phyloP scores from a whole-genome alignment of 1,284 basidiomycete genomes.

The Apiotrichum porosum region DNA sequence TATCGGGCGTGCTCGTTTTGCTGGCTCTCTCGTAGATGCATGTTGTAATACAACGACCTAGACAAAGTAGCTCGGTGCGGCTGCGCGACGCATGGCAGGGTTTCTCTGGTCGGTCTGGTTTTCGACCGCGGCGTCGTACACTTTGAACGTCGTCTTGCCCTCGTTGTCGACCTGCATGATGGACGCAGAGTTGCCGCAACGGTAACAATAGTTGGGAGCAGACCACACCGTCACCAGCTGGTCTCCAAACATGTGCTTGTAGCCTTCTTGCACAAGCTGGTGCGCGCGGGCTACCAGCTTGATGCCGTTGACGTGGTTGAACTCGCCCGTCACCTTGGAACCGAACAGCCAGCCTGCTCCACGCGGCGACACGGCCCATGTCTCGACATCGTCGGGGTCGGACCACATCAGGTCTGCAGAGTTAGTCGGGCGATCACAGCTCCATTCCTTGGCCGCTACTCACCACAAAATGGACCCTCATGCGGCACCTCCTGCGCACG shows the following conservation, averaged over 20 bases:
- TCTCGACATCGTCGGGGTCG: constrained; percentile 91
- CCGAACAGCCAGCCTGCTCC: constrained; percentile 98
- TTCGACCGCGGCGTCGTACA: constrained; percentile 77
- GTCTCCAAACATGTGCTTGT: constrained; percentile 96
- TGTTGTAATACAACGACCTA: constrained; percentile 22
- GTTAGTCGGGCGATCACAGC: neutral
- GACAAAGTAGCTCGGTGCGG: constrained; percentile 19
- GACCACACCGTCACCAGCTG: constrained; percentile 95
- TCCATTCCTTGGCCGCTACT: constrained; percentile 24
- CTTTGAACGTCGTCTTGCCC: constrained; percentile 64
- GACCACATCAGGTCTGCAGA: constrained; percentile 92
- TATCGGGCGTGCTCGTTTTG: too few relatives aligned
- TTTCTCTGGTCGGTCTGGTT: constrained; percentile 65
- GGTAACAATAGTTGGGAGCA: constrained; percentile 93
- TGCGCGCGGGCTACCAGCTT: constrained; percentile 84
- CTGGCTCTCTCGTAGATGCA: constrained; percentile 16
- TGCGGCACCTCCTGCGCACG: constrained; percentile 93
- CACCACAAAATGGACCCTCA: constrained; percentile 94
- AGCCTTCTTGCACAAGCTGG: constrained; percentile 94
- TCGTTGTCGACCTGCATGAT: constrained; percentile 60
- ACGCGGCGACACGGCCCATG: constrained; percentile 90
- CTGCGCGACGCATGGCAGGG: constrained; percentile 42
- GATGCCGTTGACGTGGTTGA: constrained; percentile 84
- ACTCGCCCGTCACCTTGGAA: constrained; percentile 79
- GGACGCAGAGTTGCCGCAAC: constrained; percentile 73